Base-by-base conservation (phyloP, 305 asterid species). In the Ruellia speciosa region DNA sequence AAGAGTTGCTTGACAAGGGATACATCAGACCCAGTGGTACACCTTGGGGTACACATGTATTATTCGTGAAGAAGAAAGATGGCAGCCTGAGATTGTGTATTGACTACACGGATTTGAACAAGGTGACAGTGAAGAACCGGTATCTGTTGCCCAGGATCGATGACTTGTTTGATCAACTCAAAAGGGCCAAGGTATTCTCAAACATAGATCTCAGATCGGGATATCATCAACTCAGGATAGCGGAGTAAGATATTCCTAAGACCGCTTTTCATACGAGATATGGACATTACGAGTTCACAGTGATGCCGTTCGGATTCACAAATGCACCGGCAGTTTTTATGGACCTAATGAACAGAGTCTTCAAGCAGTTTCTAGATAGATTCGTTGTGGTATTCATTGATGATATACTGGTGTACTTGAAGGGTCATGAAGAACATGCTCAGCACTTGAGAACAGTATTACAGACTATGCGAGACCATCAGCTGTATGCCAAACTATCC, bases 61-160 rank as follows among this genome's bases (percentile, higher is more conserved):
- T 53, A 2, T 53, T 53, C n/a, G 40, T 53, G 4, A 20, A 28
- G 41, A 34, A 54, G 20, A 54, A 54, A 41, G 45, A 54, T 54
- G 20, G 59, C 2, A 31, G 39, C 7, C 2, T 34, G 45, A 28
- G 59, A 19, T 9, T 54, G 0, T 54, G 59, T 18, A 28, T 54
- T 5, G 59, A 54, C 20, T 54, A 33, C 9, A 1, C 12, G 12
- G 45, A 13, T 8, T 0, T 54, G 4, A 54, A 33, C 20, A 31
- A 54, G 9, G 19, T 54, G 3, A 14, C 40, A 10, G 14, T 53
- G 3, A 53, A 5, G 40, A 53, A 53, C 14, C 1, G 16, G 16
- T 53, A 53, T n/a, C 58, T 40, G 0, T 8, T 53, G 3, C 16
- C 58, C 3, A 18, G 58, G 17, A 53, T 53, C 24, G 59, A 54